Evolutionary conservation across 192 early-diverging fungal species (phyloP).

Genomic region (Podila minutissima): DNA sequence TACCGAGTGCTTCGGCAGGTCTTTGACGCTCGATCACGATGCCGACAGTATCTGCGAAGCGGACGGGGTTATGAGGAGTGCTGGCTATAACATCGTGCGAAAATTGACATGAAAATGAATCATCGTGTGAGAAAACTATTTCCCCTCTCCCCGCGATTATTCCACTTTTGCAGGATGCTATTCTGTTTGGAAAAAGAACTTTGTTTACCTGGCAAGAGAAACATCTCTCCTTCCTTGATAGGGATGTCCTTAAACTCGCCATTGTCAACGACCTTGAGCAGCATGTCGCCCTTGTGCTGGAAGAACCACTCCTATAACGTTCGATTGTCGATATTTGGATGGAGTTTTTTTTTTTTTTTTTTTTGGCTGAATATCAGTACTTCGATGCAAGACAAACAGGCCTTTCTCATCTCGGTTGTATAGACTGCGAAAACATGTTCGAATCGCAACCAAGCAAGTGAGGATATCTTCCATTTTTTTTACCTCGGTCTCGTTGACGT

Average conservation of each 20-base stretch:
- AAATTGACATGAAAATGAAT: neutral
- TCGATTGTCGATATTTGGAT: too few relatives aligned
- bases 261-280: slow-evolving; percentile 85
- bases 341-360: too few relatives aligned
- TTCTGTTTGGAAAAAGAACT: too few relatives aligned
- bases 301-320: slow-evolving; percentile 90
- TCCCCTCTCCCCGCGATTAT: neutral
- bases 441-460: too few relatives aligned
- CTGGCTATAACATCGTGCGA: slow-evolving; percentile 61
- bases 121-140: neutral
- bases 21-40: slow-evolving; percentile 95
- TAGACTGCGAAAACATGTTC: too few relatives aligned
- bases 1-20: slow-evolving; percentile 74
- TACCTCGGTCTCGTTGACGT: slow-evolving; percentile 96
- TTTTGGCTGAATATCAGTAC: too few relatives aligned
- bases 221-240: slow-evolving; percentile 96
- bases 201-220: slow-evolving; percentile 85
- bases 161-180: neutral
- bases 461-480: neutral
- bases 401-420: too few relatives aligned
- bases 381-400: too few relatives aligned
- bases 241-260: slow-evolving; percentile 85
- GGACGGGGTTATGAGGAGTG: slow-evolving; percentile 94
- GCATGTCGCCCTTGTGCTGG: slow-evolving; percentile 93
- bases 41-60: slow-evolving; percentile 94